These are phyloP conservation scores for Glycine tomentella DNA, from an alignment of 306 rosid genomes.

Conservation along the genomic window DNA sequence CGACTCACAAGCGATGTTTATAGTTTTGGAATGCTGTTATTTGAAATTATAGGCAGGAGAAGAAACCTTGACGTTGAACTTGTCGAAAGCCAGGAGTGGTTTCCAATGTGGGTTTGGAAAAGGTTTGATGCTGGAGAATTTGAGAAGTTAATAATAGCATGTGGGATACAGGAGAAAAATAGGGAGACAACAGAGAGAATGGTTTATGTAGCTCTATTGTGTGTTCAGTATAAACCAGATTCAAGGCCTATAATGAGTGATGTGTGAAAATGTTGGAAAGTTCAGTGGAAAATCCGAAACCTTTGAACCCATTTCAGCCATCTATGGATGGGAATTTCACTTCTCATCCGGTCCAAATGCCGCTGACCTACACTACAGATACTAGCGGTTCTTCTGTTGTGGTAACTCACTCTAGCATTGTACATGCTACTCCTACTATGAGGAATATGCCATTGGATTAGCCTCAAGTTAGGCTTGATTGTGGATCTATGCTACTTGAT, in stretches of 20 bases:
- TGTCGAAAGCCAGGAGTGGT: constrained; percentile 50
- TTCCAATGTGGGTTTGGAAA: constrained; percentile 55
- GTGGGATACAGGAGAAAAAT: constrained; percentile 46
- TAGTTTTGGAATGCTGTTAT: constrained; percentile 57
- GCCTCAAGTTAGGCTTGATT: constrained; percentile 1
- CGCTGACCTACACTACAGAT: neutral
- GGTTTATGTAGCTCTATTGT: constrained; percentile 49
- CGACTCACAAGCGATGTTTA: constrained; percentile 57
- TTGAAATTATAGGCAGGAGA: constrained; percentile 51
- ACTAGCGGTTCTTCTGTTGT: neutral
- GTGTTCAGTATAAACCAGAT: constrained; percentile 53
- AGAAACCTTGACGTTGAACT: constrained; percentile 35
- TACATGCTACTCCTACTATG: constrained; percentile 28
- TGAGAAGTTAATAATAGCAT: constrained; percentile 10
- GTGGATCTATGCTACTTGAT: neutral
- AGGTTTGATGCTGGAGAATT: constrained; percentile 32
- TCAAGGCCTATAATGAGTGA: too few species aligned
- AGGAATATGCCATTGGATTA: constrained; percentile 15
- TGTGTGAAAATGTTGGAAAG: constrained; percentile 61
- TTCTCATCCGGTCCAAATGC: neutral
- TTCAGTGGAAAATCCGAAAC: too few species aligned
- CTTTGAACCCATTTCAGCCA: constrained; percentile 52
- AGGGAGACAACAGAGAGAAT: constrained; percentile 40
- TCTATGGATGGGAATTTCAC: neutral
- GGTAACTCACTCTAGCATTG: neutral